Evolutionary conservation across 1,284 basidiomycete species (phyloP).

Genomic region (Bjerkandera adusta): DNA sequence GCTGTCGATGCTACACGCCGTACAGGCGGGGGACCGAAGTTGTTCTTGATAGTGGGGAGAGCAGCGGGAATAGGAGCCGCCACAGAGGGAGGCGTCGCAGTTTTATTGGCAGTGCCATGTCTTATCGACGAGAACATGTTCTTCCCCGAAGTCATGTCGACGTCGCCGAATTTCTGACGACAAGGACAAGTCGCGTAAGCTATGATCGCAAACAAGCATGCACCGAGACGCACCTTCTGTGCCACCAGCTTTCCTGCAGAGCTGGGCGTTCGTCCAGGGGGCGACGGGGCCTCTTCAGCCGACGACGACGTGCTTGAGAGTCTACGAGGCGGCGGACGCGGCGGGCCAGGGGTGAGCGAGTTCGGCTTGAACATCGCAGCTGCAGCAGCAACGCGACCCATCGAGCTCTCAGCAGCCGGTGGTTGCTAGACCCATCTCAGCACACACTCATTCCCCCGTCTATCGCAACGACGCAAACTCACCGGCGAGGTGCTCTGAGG

Average conservation of each 20-base stretch:
- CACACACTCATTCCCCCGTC: not conserved
- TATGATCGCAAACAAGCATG: no score
- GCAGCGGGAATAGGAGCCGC: constrained; percentile 45
- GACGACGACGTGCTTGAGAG: constrained; percentile 12
- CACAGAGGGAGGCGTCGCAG: constrained; percentile 31
- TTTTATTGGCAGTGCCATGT: constrained; percentile 40
- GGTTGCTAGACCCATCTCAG: constrained; percentile 5
- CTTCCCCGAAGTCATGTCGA: constrained; percentile 53
- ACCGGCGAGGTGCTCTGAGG: constrained; percentile 8
- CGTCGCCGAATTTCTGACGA: constrained; percentile 55
- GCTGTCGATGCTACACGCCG: constrained; percentile 33
- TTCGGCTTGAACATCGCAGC: constrained; percentile 25
- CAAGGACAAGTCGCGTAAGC: no score
- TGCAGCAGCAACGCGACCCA: constrained; percentile 29
- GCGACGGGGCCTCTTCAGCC: constrained; percentile 9
- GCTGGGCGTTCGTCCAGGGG: constrained; percentile 6
- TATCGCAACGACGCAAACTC: not conserved
- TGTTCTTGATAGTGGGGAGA: constrained; percentile 40
- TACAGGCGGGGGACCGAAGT: constrained; percentile 57
- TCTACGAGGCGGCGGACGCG: constrained; percentile 26
- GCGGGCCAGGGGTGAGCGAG: constrained; percentile 15
- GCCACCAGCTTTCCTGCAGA: constrained; percentile 16
- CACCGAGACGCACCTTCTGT: constrained; percentile 28
- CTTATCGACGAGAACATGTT: constrained; percentile 49
- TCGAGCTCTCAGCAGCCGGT: constrained; percentile 18